Conservation (phyloP, 2,329 filamentous ascomycete genomes). For the Cordyceps cicadae region DNA sequence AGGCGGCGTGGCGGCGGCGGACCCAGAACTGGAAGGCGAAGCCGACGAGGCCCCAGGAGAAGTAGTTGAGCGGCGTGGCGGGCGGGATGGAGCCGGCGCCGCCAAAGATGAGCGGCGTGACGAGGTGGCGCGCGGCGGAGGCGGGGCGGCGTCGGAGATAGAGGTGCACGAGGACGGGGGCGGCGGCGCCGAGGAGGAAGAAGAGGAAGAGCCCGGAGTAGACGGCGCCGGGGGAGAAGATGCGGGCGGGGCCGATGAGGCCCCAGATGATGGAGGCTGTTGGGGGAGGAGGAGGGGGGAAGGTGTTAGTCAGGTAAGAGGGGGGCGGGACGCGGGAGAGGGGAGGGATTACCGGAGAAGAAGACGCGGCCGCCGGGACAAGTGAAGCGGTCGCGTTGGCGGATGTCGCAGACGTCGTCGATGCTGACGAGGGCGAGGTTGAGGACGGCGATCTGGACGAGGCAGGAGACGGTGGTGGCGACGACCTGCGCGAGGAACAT, state of each 20-base stretch:
- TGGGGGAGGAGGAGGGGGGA: no score
- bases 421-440: slow-evolving; percentile 56
- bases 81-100: slow-evolving; percentile 51
- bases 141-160: slow-evolving; percentile 41
- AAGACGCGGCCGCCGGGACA: slow-evolving; percentile 58
- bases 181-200: slow-evolving; percentile 47
- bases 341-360: slow-evolving; percentile 42
- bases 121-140: slow-evolving; percentile 43
- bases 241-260: slow-evolving; percentile 53
- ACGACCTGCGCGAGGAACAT: slow-evolving; percentile 60
- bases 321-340: no score
- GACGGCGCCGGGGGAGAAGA: slow-evolving; percentile 55
- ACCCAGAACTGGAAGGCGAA: slow-evolving; percentile 63
- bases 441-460: slow-evolving; percentile 57
- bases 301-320: no score
- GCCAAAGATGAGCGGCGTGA: slow-evolving; percentile 56
- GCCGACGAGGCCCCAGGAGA: slow-evolving; percentile 65
- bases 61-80: slow-evolving; percentile 65
- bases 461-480: slow-evolving; percentile 57
- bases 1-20: slow-evolving; percentile 53
- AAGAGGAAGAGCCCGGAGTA: slow-evolving; percentile 54
- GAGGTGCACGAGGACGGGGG: slow-evolving; percentile 45
- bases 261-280: slow-evolving; percentile 60
- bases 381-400: slow-evolving; percentile 50
- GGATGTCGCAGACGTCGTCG: slow-evolving; percentile 51